Base-by-base conservation (phyloP, 1,139 yeast species). In the Yamadazyma buinensis region DNA sequence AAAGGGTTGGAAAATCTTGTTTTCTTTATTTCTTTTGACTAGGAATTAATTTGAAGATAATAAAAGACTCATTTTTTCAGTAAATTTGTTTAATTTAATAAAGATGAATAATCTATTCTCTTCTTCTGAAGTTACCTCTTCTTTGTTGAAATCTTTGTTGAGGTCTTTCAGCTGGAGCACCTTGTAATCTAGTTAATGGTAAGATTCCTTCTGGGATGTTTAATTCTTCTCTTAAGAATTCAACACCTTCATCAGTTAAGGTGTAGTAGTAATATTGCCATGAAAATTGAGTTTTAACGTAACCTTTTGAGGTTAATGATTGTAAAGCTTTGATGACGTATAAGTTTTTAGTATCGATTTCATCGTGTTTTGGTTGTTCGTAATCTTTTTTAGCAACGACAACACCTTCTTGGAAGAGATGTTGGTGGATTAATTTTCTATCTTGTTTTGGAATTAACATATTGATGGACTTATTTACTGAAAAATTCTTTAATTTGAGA, bases 251-350 rank as follows among this genome's bases (percentile, higher is more conserved):
- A 70, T 94, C 97, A 67, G 97, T 92, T 71, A 94, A 86, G 80
- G 98, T 88, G 95, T 94, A 94, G 95, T 92, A 94, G 80, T 92
- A 94, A 83, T 87, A 87, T 84, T 90, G 97, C 99, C 99, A 92
- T 63, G 98, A 92, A 84, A 92, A 92, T 77, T 90, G 97, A 62
- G 99, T 92, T 86, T 90, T 88, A 75, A 92, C 97, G 82, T 65
- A 92, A 71, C 99, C 99, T 77, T 84, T 88, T 55, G 98, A 92
- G 67, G 95, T 88, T 73, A 92, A 85, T 51, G 97, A 90, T 80
- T 92, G 99, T 73, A 92, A 84, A 66, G 98, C 97, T 85, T 92
- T 92, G 81, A 92, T 88, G 71, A 92, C 99, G 68, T 70, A 90
- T 72, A 90, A 83, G 95, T 90, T 88, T 78, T 78, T 90, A 80